Conservation (phyloP, 2,329 filamentous ascomycete species). For the Colletotrichum sp. region DNA sequence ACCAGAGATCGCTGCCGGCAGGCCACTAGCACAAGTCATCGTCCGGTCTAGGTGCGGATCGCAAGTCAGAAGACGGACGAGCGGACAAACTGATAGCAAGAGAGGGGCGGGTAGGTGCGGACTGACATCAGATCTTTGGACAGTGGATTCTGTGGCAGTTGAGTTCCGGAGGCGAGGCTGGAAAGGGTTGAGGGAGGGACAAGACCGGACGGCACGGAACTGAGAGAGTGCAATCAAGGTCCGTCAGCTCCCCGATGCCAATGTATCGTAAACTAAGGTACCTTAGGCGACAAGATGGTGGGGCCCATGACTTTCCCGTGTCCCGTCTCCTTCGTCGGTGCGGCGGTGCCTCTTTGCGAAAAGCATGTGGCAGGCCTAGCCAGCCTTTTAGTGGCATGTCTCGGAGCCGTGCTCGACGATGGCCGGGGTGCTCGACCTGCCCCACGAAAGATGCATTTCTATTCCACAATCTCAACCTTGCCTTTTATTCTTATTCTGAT, state of each 20-base stretch:
- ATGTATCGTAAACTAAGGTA: background rate
- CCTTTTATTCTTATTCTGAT: background rate
- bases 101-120: background rate
- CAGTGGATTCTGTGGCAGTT: background rate
- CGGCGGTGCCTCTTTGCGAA: background rate
- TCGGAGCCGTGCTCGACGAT: background rate
- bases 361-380: slow-evolving; percentile 11
- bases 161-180: background rate
- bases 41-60: background rate
- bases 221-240: background rate
- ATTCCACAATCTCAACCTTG: background rate
- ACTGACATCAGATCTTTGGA: background rate
- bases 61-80: background rate
- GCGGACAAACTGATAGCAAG: background rate
- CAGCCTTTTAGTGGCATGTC: background rate
- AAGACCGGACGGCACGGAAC: background rate
- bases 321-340: background rate
- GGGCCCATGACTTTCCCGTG: background rate
- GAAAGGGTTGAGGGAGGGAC: background rate
- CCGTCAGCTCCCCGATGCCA: background rate
- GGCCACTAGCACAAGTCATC: slow-evolving; percentile 15
- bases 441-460: background rate
- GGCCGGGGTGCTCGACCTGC: background rate
- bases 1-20: background rate
- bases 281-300: background rate